Conservation (phyloP, 2,329 filamentous ascomycete species). For the Phoma herbarum region DNA sequence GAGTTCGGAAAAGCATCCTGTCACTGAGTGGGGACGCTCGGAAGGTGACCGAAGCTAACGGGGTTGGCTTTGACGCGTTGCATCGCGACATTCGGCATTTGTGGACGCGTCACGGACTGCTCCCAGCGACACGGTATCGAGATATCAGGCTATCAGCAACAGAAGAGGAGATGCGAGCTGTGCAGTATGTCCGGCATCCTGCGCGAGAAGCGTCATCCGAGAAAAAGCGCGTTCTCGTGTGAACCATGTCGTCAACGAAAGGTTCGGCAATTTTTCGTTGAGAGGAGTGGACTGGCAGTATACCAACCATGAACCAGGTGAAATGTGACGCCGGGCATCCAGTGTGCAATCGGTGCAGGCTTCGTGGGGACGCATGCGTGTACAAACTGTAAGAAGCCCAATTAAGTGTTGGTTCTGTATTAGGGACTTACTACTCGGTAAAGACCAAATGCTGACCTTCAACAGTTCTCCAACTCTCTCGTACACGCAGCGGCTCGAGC, state of each 20-base stretch:
- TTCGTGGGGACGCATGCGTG: not conserved
- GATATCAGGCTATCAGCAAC: too few species aligned
- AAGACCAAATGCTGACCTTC: not conserved
- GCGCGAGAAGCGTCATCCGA: slow-evolving; percentile 2
- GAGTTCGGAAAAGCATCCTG: not conserved
- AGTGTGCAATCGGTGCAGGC: not conserved
- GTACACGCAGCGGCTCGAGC: slow-evolving; percentile 5
- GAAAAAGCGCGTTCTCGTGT: slow-evolving; percentile 2
- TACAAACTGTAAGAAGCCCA: slow-evolving; percentile 2
- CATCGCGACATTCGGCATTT: not conserved
- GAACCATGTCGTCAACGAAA: not conserved
- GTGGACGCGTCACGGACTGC: not conserved
- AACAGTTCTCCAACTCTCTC: slow-evolving; percentile 1
- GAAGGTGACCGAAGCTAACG: not conserved
- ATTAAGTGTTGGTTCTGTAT: not conserved
- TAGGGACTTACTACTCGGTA: not conserved
- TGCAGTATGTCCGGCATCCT: not conserved
- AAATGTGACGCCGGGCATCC: slow-evolving; percentile 3
- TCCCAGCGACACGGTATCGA: not conserved
- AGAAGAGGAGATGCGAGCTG: not conserved
- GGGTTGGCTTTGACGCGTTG: too few species aligned
- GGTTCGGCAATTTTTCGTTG: not conserved
- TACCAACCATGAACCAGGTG: not conserved
- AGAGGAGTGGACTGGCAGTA: not conserved
- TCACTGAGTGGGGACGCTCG: not conserved